phyloP scores from a whole-genome alignment of 2,329 filamentous ascomycete genomes.

The Xylaria sp. region DNA sequence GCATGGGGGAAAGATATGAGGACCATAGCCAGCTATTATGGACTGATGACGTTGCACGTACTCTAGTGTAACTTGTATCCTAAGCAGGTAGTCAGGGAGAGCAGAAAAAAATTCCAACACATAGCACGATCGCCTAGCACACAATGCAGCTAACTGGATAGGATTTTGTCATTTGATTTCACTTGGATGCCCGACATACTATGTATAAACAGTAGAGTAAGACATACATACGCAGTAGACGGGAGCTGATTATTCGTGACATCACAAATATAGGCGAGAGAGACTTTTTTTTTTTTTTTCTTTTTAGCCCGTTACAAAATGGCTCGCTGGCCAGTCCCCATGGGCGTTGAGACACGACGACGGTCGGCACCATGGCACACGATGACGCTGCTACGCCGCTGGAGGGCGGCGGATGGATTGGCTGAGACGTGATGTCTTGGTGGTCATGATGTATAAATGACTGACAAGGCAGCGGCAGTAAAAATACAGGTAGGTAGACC shows the following conservation, averaged over 20 bases:
- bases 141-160: not conserved
- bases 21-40: slow-evolving; percentile 27
- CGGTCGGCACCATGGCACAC: slow-evolving; percentile 8
- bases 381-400: slow-evolving; percentile 24
- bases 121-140: slow-evolving; percentile 21
- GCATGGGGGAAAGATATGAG: slow-evolving; percentile 16
- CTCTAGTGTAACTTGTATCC: slow-evolving; percentile 9
- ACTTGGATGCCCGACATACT: slow-evolving; percentile 2
- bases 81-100: not conserved
- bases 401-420: slow-evolving; percentile 1
- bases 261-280: slow-evolving; percentile 23
- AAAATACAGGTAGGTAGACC: not conserved
- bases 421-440: not conserved
- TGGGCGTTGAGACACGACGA: slow-evolving; percentile 19
- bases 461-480: slow-evolving; percentile 17
- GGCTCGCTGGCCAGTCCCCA: not conserved
- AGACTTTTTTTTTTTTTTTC: too few species aligned
- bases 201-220: slow-evolving; percentile 20
- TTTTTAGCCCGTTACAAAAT: not conserved
- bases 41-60: slow-evolving; percentile 32
- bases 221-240: slow-evolving; percentile 17
- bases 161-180: slow-evolving; percentile 15
- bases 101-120: slow-evolving; percentile 14
- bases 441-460: slow-evolving; percentile 15
- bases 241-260: slow-evolving; percentile 35